Conservation (phyloP, 345 rosid genomes). For the Hibiscus tridactylites region DNA sequence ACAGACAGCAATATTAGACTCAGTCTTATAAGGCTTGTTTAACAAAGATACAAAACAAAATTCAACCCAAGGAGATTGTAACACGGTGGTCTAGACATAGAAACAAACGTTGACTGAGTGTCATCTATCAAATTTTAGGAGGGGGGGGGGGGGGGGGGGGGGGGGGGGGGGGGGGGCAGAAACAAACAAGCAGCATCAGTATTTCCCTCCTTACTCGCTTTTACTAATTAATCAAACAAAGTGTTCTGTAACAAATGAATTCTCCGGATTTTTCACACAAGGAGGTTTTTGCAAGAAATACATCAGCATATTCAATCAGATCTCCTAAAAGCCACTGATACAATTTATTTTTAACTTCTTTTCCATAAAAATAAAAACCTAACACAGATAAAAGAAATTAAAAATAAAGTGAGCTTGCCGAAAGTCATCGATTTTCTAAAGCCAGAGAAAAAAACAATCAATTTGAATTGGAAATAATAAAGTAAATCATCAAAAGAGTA, state of each 20-base stretch:
- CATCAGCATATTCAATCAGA: slow-evolving; percentile 1
- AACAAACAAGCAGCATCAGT: background rate
- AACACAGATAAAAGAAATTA: no score
- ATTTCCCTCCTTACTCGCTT: background rate
- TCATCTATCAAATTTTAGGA: background rate
- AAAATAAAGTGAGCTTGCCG: background rate
- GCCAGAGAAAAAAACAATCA: background rate
- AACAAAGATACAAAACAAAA: background rate
- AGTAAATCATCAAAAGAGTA: background rate
- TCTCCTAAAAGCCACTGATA: background rate
- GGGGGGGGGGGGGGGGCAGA: background rate
- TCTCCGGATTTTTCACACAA: background rate
- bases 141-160: no score
- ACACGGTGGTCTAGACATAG: background rate
- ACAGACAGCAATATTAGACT: no score
- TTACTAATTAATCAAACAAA: background rate
- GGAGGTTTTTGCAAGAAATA: background rate
- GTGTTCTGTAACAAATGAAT: background rate
- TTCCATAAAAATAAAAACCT: background rate
- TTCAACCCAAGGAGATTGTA: background rate
- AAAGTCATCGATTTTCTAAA: background rate
- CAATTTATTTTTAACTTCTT: background rate
- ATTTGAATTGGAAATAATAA: background rate
- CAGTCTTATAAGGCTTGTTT: background rate
- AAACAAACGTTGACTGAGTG: background rate